Conservation (phyloP, 176 grass and related monocot species). For the Bolboschoenus planiculmis region DNA sequence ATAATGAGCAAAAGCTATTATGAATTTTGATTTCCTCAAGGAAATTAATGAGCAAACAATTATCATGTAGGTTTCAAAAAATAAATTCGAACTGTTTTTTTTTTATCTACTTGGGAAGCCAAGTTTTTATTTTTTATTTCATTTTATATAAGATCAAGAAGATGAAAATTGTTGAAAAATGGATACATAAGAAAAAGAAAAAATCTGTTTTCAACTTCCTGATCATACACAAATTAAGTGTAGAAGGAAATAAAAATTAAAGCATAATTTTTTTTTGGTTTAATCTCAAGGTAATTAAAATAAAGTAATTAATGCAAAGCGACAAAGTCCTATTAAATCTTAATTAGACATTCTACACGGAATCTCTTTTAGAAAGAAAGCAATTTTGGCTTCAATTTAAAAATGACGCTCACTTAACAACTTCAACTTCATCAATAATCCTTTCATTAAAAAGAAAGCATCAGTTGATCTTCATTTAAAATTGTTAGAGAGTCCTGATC, state of each 20-base stretch:
- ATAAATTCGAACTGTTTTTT: not conserved
- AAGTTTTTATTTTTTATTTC: not conserved
- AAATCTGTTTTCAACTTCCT: not conserved
- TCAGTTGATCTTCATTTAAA: not conserved
- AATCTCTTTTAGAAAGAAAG: not conserved
- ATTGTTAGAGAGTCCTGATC: conserved; percentile 11
- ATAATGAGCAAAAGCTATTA: not conserved
- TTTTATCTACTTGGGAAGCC: not conserved
- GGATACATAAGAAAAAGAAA: not conserved
- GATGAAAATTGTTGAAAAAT: not conserved
- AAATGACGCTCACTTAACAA: not conserved
- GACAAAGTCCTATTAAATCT: not conserved
- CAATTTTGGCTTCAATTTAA: not conserved
- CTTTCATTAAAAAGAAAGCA: not conserved
- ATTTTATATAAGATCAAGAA: not conserved
- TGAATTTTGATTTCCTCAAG: not conserved
- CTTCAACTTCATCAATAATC: not conserved
- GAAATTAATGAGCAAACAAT: not conserved
- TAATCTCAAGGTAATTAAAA: too few species aligned
- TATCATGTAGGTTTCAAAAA: not conserved
- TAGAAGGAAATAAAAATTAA: not conserved
- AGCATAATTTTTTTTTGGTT: not conserved
- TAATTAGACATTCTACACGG: not conserved
- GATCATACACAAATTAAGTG: not conserved
- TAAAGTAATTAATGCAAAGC: too few species aligned